A percentile compares a stretch with the other conserved stretches of the same genome.
These are phyloP conservation scores for Penicillium sp. DNA, from an alignment of 2,329 filamentous ascomycete genomes.

Conservation along the genomic window DNA sequence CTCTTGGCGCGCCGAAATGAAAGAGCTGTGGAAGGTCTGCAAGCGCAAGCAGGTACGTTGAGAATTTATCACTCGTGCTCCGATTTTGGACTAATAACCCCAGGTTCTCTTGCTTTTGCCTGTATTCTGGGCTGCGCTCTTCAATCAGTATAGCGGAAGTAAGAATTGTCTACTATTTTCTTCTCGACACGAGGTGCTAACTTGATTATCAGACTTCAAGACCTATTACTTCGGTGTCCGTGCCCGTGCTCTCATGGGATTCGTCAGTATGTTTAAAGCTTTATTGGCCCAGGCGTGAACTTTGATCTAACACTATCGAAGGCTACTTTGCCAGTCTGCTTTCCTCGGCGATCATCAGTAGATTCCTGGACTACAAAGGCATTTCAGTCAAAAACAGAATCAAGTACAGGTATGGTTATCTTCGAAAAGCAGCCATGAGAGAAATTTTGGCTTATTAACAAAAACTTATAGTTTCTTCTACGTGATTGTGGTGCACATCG, in stretches of 20 bases:
- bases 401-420: conserved; percentile 27
- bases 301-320: conserved; percentile 6
- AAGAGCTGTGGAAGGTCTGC: conserved; percentile 36
- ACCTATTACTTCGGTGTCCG: conserved; percentile 52
- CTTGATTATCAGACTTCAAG: conserved; percentile 45
- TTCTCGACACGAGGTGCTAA: conserved; percentile 2
- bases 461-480: conserved; percentile 44
- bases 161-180: not conserved
- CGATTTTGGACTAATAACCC: conserved; percentile 11
- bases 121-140: conserved; percentile 49
- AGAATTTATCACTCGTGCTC: not conserved
- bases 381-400: conserved; percentile 46
- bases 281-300: not conserved
- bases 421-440: not conserved
- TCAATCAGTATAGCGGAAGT: conserved; percentile 48
- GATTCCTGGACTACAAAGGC: conserved; percentile 47
- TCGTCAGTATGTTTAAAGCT: conserved; percentile 33
- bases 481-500: conserved; percentile 47
- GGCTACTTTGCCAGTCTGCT: conserved; percentile 45
- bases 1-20: conserved; percentile 43
- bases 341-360: conserved; percentile 49
- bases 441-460: not conserved
- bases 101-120: conserved; percentile 45
- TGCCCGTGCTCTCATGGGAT: conserved; percentile 51
- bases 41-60: conserved; percentile 20